Percentiles rank a stretch among this genome's conserved stretches.
These are phyloP conservation scores for Kwoniella shandongensis DNA, from an alignment of 768 basidiomycete genomes.

Conservation along the genomic window DNA sequence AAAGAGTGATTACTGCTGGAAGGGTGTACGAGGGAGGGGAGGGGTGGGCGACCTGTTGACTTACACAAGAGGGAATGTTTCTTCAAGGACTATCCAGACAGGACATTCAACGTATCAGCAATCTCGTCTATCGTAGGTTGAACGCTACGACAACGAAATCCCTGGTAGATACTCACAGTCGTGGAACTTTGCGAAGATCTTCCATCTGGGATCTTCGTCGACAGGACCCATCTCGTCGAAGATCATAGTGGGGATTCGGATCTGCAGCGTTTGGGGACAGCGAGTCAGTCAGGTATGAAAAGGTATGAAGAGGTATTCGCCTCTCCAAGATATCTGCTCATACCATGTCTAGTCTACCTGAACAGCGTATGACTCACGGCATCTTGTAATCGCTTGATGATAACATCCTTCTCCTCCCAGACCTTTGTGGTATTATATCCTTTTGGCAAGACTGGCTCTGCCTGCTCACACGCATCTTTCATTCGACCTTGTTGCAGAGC, in stretches of 20 bases:
- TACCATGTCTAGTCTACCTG: no score
- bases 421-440: conserved; percentile 27
- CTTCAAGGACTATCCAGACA: conserved; percentile 52
- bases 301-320: no score
- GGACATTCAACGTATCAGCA: not conserved
- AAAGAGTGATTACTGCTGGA: conserved; percentile 3
- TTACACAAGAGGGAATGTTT: conserved; percentile 35
- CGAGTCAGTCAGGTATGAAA: no score
- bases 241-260: conserved; percentile 44
- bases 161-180: conserved; percentile 22
- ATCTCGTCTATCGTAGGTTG: not conserved
- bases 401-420: conserved; percentile 32
- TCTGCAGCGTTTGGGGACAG: conserved; percentile 5
- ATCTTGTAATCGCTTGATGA: conserved; percentile 32
- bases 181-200: conserved; percentile 40
- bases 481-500: not conserved
- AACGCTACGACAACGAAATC: no score
- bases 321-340: no score
- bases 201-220: conserved; percentile 41
- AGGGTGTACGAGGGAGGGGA: not conserved
- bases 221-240: conserved; percentile 50
- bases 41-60: conserved; percentile 12
- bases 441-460: conserved; percentile 22
- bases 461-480: conserved; percentile 20
- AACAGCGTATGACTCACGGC: no score